Conservation (phyloP, 768 basidiomycete species). For the Mycena polygramma region DNA sequence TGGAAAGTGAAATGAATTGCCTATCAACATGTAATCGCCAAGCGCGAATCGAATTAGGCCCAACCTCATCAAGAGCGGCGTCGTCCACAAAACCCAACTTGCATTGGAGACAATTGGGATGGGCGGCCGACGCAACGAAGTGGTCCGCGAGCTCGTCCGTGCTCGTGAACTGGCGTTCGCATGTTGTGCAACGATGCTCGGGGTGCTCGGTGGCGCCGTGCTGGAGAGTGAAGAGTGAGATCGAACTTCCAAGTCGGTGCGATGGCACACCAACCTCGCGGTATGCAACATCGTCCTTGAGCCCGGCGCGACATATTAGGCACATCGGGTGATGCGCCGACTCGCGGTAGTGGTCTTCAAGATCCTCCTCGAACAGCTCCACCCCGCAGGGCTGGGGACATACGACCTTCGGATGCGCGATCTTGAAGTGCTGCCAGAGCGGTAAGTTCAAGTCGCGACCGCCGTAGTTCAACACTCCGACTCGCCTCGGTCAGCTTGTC, state of each 20-base stretch:
- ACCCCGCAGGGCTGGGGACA: conserved; percentile 1
- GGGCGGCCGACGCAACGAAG: conserved; percentile 54
- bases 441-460: not conserved
- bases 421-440: conserved; percentile 11
- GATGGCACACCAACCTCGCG: conserved; percentile 43
- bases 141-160: conserved; percentile 54
- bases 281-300: conserved; percentile 47
- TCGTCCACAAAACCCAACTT: conserved; percentile 56
- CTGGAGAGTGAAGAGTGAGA: conserved; percentile 40
- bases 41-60: too few species aligned
- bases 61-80: conserved; percentile 32
- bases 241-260: not conserved
- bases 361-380: conserved; percentile 45
- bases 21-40: too few species aligned
- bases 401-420: not conserved
- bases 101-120: conserved; percentile 61
- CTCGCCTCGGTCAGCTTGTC: conserved; percentile 50
- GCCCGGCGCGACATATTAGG: conserved; percentile 48
- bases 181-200: conserved; percentile 50
- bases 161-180: conserved; percentile 56
- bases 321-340: conserved; percentile 56
- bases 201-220: conserved; percentile 55
- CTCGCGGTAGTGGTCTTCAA: conserved; percentile 55
- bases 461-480: not conserved
- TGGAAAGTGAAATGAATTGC: conserved; percentile 33